Conservation (phyloP, 2,329 filamentous ascomycete genomes). For the Colletotrichum destructivum region DNA sequence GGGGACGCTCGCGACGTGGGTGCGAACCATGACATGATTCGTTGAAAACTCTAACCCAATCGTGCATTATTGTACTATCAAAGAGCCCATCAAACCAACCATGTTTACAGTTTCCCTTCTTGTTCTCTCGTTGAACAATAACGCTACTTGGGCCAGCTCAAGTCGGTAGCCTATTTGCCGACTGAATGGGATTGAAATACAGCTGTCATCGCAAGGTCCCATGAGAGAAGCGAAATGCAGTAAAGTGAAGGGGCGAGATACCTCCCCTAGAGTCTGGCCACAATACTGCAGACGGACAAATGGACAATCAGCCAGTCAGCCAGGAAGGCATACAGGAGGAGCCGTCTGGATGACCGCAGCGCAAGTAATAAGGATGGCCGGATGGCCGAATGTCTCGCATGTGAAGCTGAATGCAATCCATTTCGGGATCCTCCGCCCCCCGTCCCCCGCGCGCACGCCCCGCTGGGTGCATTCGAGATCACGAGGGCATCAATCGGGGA, state of each 20-base stretch:
- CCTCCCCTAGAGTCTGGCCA: background rate
- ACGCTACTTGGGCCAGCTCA: background rate
- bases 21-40: background rate
- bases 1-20: background rate
- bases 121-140: background rate
- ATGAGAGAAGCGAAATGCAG: background rate
- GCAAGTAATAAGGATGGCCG: constrained; percentile 4
- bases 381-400: constrained; percentile 39
- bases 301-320: too few relatives aligned
- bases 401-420: constrained; percentile 38
- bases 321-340: background rate
- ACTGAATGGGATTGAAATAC: background rate
- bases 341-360: background rate
- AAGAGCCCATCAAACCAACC: too few relatives aligned
- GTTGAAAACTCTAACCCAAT: background rate
- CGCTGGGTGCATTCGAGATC: constrained; percentile 35
- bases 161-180: background rate
- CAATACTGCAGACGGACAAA: background rate
- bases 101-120: background rate
- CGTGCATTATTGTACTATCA: background rate
- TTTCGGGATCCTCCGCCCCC: too few relatives aligned
- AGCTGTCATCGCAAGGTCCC: background rate
- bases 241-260: too few relatives aligned
- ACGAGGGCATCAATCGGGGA: constrained; percentile 22
- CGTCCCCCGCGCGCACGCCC: constrained; percentile 3